Conservation (phyloP, 2,329 filamentous ascomycete species). For the Diaporthe amygdali region DNA sequence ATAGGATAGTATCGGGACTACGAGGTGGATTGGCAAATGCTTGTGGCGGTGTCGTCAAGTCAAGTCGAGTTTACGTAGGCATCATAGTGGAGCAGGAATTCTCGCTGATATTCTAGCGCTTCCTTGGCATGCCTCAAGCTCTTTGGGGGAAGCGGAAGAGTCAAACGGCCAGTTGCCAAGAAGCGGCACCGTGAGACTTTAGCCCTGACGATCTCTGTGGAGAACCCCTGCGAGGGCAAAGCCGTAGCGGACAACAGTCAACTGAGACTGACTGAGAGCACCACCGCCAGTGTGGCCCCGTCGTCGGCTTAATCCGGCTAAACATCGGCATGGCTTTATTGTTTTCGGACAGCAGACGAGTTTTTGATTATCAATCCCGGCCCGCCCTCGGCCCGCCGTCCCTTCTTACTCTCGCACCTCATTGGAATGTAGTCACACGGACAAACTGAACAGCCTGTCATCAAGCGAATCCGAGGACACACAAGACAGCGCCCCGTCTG, state of each 20-base stretch:
- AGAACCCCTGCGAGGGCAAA: neutral
- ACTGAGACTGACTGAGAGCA: neutral
- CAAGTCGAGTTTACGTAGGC: neutral
- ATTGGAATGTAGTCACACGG: neutral
- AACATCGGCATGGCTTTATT: neutral
- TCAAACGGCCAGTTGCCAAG: neutral
- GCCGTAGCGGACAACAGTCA: neutral
- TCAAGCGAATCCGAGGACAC: neutral
- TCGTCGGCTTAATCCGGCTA: neutral
- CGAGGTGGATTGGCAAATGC: neutral
- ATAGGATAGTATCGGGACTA: neutral
- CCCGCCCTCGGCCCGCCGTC: neutral
- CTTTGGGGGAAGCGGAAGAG: neutral
- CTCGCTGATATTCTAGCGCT: neutral
- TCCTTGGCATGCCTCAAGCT: neutral
- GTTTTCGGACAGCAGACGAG: neutral
- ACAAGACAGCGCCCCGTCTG: neutral
- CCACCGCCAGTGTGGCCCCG: neutral
- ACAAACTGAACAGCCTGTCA: neutral
- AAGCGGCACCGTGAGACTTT: neutral
- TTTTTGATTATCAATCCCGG: neutral
- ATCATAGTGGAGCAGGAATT: neutral
- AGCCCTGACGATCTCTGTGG: neutral
- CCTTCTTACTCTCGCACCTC: neutral
- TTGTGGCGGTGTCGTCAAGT: neutral